Base-by-base conservation (phyloP, 257 asterid species). In the Galeopsis tetrahit region DNA sequence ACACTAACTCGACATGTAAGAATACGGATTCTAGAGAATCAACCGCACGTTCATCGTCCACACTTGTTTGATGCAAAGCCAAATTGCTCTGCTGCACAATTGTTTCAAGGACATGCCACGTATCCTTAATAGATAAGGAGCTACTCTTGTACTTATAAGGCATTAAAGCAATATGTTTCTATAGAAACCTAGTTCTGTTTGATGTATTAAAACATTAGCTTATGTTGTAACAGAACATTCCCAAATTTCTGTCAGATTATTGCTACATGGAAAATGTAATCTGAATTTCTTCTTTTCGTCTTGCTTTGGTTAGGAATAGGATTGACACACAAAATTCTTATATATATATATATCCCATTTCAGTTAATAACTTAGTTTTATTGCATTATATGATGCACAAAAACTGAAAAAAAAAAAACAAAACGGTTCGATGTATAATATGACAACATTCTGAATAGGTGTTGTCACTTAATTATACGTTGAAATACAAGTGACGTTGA, bases 41-140 rank as follows among this genome's bases (percentile, higher is more conserved):
- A 15, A 28, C 60, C 21, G 67, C 43, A 48, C 14, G 17, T 39
- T 31, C 38, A 28, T 40, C 40, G 28, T 44, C 46, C 60, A 40
- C 63, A 44, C 70, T 40, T 28, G 14, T 17, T 33, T 40, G 63
- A 28, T 77, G 55, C 66, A 39, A 66, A 64, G 38, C 67, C 14
- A 57, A 58, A 64, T 43, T 64, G 31, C 39, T 39, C 14, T n/a
- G 53, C 31, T 63, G 76, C 75, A 63, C 2, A 53, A 63, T 48
- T 69, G 48, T 53, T 53, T 15, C 61, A 3, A 53, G 8, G 49
- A 39, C 38, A 70, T 70, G 46, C 65, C 15, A 2, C 63, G 56
- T 73, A 63, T 68, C 57, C 15, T 38, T 63, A 48, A 33, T 31
- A 34, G 65, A 69, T 38, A 21, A 21, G 33, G 6, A 4, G 17